A percentile compares a stretch with the other conserved stretches of the same genome.
Evolutionary conservation across 345 rosid genomes (phyloP).

Genomic region (Luvunga scandens): DNA sequence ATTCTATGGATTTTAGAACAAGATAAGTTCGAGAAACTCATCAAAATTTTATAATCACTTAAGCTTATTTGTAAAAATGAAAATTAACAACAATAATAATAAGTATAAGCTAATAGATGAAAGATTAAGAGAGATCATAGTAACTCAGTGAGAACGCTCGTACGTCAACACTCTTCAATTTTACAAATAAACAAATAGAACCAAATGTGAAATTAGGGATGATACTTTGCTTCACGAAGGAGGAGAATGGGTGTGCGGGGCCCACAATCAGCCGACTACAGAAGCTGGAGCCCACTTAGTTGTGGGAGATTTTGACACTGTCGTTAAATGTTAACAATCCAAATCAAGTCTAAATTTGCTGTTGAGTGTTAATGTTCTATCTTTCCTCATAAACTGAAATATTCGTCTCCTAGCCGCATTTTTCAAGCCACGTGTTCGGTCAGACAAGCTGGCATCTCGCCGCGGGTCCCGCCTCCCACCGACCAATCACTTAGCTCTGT

Average conservation of each 20-base stretch:
- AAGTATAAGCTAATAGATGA: neutral
- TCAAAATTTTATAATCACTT: neutral
- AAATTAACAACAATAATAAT: no score
- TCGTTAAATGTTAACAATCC: neutral
- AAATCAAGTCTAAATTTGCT: neutral
- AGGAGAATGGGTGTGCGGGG: neutral
- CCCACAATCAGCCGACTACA: neutral
- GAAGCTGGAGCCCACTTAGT: neutral
- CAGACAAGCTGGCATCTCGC: constrained; percentile 6
- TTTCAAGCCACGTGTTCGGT: constrained; percentile 36
- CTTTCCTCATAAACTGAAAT: constrained; percentile 56
- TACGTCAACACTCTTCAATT: neutral
- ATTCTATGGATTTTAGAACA: no score
- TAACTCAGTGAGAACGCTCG: neutral
- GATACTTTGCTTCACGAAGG: constrained; percentile 34
- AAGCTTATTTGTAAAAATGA: no score
- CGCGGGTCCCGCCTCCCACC: constrained; percentile 29
- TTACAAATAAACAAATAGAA: neutral
- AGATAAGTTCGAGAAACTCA: no score
- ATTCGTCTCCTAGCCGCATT: constrained; percentile 43
- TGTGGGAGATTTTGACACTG: neutral
- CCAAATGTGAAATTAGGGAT: neutral
- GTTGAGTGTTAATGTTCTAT: neutral
- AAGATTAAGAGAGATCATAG: neutral
- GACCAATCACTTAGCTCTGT: constrained; percentile 25